These are phyloP conservation scores for Phytopythium chamaehyphon DNA, from an alignment of 352 stramenopile species.

Conservation along the genomic window DNA sequence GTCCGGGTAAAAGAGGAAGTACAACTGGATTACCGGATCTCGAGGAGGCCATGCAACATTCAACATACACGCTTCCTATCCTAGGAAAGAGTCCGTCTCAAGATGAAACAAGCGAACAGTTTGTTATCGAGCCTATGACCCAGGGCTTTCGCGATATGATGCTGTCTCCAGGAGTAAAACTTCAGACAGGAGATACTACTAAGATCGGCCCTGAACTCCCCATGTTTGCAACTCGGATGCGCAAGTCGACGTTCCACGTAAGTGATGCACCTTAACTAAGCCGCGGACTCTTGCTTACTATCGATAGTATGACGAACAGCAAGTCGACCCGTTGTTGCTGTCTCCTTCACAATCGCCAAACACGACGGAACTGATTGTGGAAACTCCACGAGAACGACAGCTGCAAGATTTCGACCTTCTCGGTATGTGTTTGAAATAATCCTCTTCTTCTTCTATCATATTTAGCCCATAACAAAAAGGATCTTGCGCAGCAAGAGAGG, in stretches of 20 bases:
- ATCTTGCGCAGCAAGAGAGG: too few relatives aligned
- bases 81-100: neutral
- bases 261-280: neutral
- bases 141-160: slow-evolving; percentile 27
- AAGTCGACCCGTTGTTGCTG: slow-evolving; percentile 2
- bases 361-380: neutral
- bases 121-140: slow-evolving; percentile 12
- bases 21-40: neutral
- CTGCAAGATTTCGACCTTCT: neutral
- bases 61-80: too few relatives aligned
- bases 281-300: too few relatives aligned
- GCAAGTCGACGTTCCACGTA: slow-evolving; percentile 27
- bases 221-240: slow-evolving; percentile 20
- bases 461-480: too few relatives aligned
- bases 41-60: too few relatives aligned
- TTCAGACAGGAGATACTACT: slow-evolving; percentile 16
- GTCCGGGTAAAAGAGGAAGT: neutral
- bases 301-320: neutral
- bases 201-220: slow-evolving; percentile 22
- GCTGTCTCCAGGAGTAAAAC: slow-evolving; percentile 27
- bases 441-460: too few relatives aligned
- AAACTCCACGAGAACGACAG: neutral
- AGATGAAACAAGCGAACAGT: slow-evolving; percentile 1
- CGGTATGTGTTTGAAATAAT: neutral
- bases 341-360: neutral